Base-by-base conservation (phyloP, 1,284 basidiomycete genomes). In the Tylopilus orsonianus region DNA sequence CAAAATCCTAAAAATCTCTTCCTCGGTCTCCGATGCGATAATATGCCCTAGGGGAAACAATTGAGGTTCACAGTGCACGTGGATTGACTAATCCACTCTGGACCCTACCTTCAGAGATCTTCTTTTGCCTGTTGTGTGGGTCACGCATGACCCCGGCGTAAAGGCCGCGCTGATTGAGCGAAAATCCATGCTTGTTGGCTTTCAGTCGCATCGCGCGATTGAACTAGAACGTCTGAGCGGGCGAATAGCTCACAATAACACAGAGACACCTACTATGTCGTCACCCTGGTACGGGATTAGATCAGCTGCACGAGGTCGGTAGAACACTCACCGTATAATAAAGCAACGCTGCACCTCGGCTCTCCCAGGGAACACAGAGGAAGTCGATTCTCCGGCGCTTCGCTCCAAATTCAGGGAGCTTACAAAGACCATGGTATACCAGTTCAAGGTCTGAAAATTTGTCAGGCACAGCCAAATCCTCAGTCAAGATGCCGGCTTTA, bases 171-270 rank as follows among this genome's bases (percentile, higher is more conserved):
- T 96, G 93, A 59, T 95, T 96, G 35, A 97, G 75, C 13, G 85
- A 88, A 67, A 85, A 93, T 0, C 92, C 92, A 65, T 87, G 79
- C 50, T 79, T 82, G 54, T 81, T 80, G 3, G 93, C 93, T 67
- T 93, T 93, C 56, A 88, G 68, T 14, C 93, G 81, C 64, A 96
- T 83, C 4, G 87, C 86, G 9, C 93, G 84, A 66, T 96, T 97
- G 70, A 96, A 96, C 90, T 93, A 26, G 32, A 46, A 33, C 40
- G 24, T 4, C 24, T 44, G 13, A 42, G 44, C 9, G 3, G 5
- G n/a, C 5, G 22, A 19, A 2, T 3, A 2, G 13, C n/a, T 10
- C 1, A 27, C 22, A 32, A 49, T 8, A 46, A 26, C 41, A 47
- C 22, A 38, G 24, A 41, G 29, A 40, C 22, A 68, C 81, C 59